Evolutionary conservation across 176 grass and related monocot genomes (phyloP).

Genomic region (Triticum dicoccoides): DNA sequence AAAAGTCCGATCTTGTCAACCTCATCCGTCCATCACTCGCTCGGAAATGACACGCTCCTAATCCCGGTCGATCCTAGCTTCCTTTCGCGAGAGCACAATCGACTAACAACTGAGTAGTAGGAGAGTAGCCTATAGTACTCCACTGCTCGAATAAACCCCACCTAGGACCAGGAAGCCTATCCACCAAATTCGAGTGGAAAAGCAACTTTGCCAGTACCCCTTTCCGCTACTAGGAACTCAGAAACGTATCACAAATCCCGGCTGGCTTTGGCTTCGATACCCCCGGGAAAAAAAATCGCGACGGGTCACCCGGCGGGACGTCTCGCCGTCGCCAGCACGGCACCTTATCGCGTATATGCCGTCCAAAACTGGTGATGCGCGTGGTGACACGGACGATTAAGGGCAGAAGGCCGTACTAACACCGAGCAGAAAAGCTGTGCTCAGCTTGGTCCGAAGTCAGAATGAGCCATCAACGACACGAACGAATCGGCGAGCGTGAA

Average conservation of each 20-base stretch:
- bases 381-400: neutral
- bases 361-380: neutral
- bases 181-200: neutral
- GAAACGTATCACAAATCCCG: neutral
- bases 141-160: neutral
- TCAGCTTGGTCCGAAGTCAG: neutral
- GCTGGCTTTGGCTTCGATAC: too few species aligned
- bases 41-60: constrained; percentile 14
- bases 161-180: neutral
- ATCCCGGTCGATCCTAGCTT: neutral
- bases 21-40: neutral
- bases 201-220: neutral
- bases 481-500: neutral
- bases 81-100: neutral
- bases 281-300: too few species aligned
- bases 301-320: neutral
- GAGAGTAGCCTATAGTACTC: neutral
- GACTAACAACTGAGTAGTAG: neutral
- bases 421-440: neutral
- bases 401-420: neutral
- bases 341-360: neutral
- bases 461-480: too few species aligned
- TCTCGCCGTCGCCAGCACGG: neutral
- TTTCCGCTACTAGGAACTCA: neutral
- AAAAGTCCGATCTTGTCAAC: neutral